phyloP scores from a whole-genome alignment of 768 basidiomycete genomes.

The Suillus bovinus region DNA sequence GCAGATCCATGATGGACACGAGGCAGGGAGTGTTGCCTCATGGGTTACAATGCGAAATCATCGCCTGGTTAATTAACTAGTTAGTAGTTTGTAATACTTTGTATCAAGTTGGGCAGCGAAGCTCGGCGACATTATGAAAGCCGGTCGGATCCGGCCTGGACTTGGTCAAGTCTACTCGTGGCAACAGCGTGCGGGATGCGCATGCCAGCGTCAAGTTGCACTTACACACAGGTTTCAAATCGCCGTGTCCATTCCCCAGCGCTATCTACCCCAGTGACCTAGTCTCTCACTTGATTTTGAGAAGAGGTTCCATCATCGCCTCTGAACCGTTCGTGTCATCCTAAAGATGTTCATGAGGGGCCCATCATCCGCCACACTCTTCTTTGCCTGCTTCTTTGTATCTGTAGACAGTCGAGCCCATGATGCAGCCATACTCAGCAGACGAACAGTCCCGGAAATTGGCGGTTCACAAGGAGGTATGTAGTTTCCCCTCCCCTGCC shows the following conservation, averaged over 20 bases:
- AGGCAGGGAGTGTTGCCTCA: no score
- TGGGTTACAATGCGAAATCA: no score
- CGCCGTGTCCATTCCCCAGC: background rate
- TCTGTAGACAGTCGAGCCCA: background rate
- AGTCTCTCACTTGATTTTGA: background rate
- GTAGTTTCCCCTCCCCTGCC: constrained; percentile 14
- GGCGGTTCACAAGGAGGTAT: constrained; percentile 51
- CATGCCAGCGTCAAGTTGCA: constrained; percentile 1
- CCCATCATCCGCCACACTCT: background rate
- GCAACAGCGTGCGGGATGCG: background rate
- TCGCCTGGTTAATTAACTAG: no score
- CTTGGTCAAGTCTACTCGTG: background rate
- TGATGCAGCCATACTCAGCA: constrained; percentile 7
- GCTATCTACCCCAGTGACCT: background rate
- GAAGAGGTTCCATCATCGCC: background rate
- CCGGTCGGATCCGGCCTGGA: background rate
- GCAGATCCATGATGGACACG: no score
- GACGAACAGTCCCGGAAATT: constrained; percentile 46
- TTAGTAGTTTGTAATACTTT: no score
- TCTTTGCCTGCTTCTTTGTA: background rate
- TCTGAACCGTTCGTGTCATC: background rate
- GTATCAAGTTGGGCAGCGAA: background rate
- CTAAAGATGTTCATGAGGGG: background rate
- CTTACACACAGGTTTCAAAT: constrained; percentile 2
- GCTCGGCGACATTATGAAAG: background rate